Evolutionary conservation across 306 rosid species (phyloP), one percentile per base, ranked within the genome.

Genomic region (Carpinus fangiana): DNA sequence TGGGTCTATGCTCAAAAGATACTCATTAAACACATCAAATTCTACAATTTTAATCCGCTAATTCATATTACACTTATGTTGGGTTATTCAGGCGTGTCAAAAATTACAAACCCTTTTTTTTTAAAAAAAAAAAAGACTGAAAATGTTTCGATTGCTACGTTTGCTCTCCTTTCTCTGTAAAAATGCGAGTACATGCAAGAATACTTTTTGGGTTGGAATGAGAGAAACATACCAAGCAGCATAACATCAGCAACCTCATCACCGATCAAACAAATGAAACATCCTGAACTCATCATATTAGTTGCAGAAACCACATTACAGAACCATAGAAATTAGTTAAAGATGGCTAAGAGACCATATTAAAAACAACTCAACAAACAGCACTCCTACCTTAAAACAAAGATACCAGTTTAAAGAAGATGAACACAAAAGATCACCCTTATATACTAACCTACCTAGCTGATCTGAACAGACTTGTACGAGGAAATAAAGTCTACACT

Each of bases 301-400:
- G 26, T 36, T 38, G 48, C 71, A 13, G 67, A 47, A 28, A 48
- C 52, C 23, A n/a, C 23, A 8, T 48, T 18, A 48, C 21, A 72
- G 26, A 34, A 45, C 48, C 53, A 72, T 17, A 34, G 51, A 57
- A 12, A 0, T 55, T 18, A 61, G 65, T 16, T 64, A 12, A 64
- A 20, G 69, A 51, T 2, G 38, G 28, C 12, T 6, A 72, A 57
- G 73, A 79, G 47, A 66, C 34, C 71, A 54, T 9, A 55, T 71
- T 56, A 72, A 21, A 80, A 23, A 62, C 73, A 62, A 70, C 53
- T 73, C 87, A 76, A 72, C 67, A 76, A 64, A 70, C 62, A 21
- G 21, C 70, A 73, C 16, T 65, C 69, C 47, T 46, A 56, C 23
- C 72, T 72, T 66, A 73, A 57, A 57, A 79, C 31, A 75, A 8